Base-by-base conservation (phyloP, 345 rosid species). In the Eucalyptus shirleyi region DNA sequence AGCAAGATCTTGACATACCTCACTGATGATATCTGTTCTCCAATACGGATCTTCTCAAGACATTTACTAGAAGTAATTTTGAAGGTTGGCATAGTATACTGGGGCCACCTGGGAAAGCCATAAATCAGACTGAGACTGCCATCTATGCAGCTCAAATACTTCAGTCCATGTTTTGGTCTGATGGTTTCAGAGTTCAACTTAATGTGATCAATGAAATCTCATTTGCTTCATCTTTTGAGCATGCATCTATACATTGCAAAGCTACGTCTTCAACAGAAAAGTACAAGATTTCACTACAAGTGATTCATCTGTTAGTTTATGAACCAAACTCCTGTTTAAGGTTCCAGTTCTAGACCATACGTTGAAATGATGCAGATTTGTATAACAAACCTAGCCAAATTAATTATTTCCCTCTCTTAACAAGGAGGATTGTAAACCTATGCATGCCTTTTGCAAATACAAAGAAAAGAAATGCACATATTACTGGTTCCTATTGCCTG, bases 51-150 rank as follows among this genome's bases (percentile, higher is more conserved):
- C 92, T 92, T 96, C 90, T 95, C 95, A 90, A 96, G 92, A 89
- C 98, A 93, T 89, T 95, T 89, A 59, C 93, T 88, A 67, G 92
- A 85, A 13, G 89, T 90, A 89, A 98, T 91, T 91, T 89, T 95
- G 93, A 98, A 97, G 45, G 96, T 87, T 2, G 99, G 99, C 91
- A 98, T 93, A 45, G 51, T 89, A 86, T 88, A 91, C 88, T 95
- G 96, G n/a, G 99, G 99, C 99, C 99, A 98, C 99, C 99, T 98
- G 92, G 69, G 56, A 55, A 47, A 87, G 65, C 47, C 88, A 50
- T 87, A 32, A 77, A 77, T 21, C 47, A 40, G 42, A 72, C 83
- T 8, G 15, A 37, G 85, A 77, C 85, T 77, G 47, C 13, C 85
- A 77, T 40, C 83, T 40, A 77, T 77, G 85, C 26, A 40, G 85